phyloP scores from a whole-genome alignment of 2,329 filamentous ascomycete genomes.

The Blumeriella jaapii region DNA sequence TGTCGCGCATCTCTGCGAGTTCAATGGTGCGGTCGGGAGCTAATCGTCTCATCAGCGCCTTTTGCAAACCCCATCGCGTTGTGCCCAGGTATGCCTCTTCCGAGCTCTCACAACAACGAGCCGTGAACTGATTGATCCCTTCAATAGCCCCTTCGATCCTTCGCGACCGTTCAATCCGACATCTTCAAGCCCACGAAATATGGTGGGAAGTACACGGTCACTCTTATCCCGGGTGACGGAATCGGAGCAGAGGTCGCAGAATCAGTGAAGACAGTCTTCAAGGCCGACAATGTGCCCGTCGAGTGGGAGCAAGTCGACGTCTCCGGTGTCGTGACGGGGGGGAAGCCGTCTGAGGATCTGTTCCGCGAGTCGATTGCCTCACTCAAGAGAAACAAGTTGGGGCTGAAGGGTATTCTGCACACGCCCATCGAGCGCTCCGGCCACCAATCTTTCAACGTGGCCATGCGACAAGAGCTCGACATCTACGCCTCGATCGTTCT shows the following conservation, averaged over 20 bases:
- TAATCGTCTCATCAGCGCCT: slow-evolving; percentile 27
- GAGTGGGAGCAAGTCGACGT: slow-evolving; percentile 99
- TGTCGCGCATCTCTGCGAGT: slow-evolving; percentile 12
- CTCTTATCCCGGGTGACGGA: slow-evolving; percentile 95
- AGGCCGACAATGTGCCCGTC: slow-evolving; percentile 96
- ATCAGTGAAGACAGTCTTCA: slow-evolving; percentile 98
- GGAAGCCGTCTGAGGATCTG: slow-evolving; percentile 80
- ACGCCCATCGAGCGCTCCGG: slow-evolving; percentile 93
- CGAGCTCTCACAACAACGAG: slow-evolving; percentile 1
- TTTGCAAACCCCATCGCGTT: slow-evolving; percentile 24
- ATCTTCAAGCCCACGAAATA: slow-evolving; percentile 97
- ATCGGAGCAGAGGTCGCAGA: slow-evolving; percentile 97
- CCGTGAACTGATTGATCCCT: no score
- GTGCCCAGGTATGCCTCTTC: slow-evolving; percentile 11
- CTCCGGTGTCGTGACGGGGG: slow-evolving; percentile 74
- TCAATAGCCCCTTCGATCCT: slow-evolving; percentile 25
- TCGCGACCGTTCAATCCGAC: slow-evolving; percentile 81
- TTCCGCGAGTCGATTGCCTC: slow-evolving; percentile 94
- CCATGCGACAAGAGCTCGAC: slow-evolving; percentile 96
- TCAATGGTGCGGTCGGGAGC: slow-evolving; percentile 21
- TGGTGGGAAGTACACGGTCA: slow-evolving; percentile 98
- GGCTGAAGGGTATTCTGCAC: slow-evolving; percentile 97
- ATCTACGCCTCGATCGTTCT: slow-evolving; percentile 97
- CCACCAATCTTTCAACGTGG: slow-evolving; percentile 99
- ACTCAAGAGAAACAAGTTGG: slow-evolving; percentile 96